Evolutionary conservation across 2,329 filamentous ascomycete species (phyloP), one percentile per base, ranked within the genome.

Genomic region (Cadophora gregata): DNA sequence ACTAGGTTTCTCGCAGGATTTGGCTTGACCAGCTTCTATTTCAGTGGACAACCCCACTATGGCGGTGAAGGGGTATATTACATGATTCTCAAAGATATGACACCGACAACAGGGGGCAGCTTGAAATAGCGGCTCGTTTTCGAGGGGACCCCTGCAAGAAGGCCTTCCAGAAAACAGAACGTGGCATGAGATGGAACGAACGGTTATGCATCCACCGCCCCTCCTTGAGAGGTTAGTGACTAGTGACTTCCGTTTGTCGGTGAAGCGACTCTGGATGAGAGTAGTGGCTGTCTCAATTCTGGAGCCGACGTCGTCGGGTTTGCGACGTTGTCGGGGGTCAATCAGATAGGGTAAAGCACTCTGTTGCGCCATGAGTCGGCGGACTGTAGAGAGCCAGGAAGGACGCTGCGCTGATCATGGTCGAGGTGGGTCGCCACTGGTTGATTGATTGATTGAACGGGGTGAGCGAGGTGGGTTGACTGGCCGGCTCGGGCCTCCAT

Each of bases 141-240:
- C 45, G 42, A 47, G 55, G 62, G 45, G 27, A 59, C 10, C 62
- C 62, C 55, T 64, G 62, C 33, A 29, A 36, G 24, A 42, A 48
- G 63, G 24, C 24, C 38, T 31, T 38, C 25, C 27, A 38, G 55
- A 53, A 45, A 59, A 59, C n/a, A 47, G 63, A 60, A 65, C 63
- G 56, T 65, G 63, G 63, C 63, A 61, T 24, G 45, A 38, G 33
- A 38, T 51, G 36, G 58, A 51, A 51, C 38, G 47, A 60, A 60
- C 63, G 36, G 63, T 51, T 31, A 48, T 59, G 63, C 48, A 51
- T 65, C 63, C 63, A 65, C 58, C 19, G 55, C 42, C 47, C 63
- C 50, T 51, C 63, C 45, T 61, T 36, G n/a, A 51, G 48, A 21
- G 27, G 31, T 36, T 53, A 29, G 27, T 45, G 24, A 51, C 48